Percentiles rank a stretch among this genome's conserved stretches.
phyloP scores from a whole-genome alignment of 129 eudicot species.

The Ambrosia trifida region DNA sequence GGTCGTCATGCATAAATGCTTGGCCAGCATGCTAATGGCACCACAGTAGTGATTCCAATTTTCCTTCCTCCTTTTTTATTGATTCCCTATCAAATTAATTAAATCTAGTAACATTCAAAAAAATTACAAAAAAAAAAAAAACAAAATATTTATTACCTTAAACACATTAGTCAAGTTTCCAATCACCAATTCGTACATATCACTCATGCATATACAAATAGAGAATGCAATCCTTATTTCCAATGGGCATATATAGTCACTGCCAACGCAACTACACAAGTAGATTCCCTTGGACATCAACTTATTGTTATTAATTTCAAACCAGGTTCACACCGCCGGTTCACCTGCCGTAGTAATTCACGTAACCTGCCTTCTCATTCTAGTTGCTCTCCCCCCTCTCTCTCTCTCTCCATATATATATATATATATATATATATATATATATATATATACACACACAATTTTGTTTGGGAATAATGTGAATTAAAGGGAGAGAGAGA shows the following conservation, averaged over 20 bases:
- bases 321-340: too few relatives aligned
- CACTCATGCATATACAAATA: conserved; percentile 31
- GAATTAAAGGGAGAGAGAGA: too few relatives aligned
- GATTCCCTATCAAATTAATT: conserved; percentile 11
- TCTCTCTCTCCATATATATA: too few relatives aligned
- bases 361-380: too few relatives aligned
- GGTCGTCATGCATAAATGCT: conserved; percentile 20
- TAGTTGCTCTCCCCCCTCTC: too few relatives aligned
- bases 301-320: not conserved
- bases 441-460: too few relatives aligned
- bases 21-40: conserved; percentile 31
- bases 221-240: conserved; percentile 22
- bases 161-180: conserved; percentile 35
- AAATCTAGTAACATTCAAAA: not conserved
- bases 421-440: too few relatives aligned
- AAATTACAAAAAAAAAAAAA: not conserved
- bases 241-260: conserved; percentile 33
- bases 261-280: conserved; percentile 38
- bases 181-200: conserved; percentile 35
- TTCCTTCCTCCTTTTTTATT: conserved; percentile 36
- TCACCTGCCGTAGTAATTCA: too few relatives aligned
- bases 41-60: conserved; percentile 25
- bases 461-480: too few relatives aligned
- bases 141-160: conserved; percentile 22
- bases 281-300: conserved; percentile 40